A percentile compares a stretch with the other conserved stretches of the same genome.
phyloP scores from a whole-genome alignment of 129 eudicot species.

The Helianthus annuus region DNA sequence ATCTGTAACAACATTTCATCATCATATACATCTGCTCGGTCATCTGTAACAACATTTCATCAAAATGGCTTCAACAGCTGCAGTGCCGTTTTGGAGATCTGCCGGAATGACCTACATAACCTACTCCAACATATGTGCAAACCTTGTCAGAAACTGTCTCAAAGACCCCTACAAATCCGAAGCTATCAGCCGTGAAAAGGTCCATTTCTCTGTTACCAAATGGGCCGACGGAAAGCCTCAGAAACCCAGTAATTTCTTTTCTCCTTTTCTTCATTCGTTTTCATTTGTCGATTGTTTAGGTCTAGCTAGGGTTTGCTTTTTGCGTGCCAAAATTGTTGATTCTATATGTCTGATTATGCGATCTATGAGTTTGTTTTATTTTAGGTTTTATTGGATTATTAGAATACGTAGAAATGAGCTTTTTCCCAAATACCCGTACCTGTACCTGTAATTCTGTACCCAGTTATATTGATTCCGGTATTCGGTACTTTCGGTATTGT shows the following conservation, averaged over 20 bases:
- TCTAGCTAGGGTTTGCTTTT: too few species aligned
- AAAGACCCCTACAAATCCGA: conserved; percentile 80
- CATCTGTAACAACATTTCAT: background rate
- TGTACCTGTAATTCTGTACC: too few species aligned
- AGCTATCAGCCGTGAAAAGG: conserved; percentile 75
- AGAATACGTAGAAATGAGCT: too few species aligned
- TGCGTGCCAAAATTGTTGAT: too few species aligned
- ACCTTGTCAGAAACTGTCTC: conserved; percentile 78
- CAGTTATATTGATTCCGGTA: too few species aligned
- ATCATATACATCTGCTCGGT: background rate
- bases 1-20: background rate
- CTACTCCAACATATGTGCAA: conserved; percentile 87
- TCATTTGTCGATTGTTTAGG: too few species aligned
- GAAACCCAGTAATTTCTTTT: conserved; percentile 60
- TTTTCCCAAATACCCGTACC: too few species aligned
- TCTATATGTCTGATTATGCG: too few species aligned
- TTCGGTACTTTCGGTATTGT: too few species aligned
- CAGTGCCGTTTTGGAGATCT: conserved; percentile 88
- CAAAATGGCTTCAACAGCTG: conserved; percentile 52
- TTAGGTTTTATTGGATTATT: too few species aligned
- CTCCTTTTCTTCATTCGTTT: background rate
- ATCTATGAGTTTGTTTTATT: too few species aligned
- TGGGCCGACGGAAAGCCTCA: conserved; percentile 78
- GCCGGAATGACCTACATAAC: conserved; percentile 96
- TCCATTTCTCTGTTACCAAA: conserved; percentile 73